These are phyloP conservation scores for Chalaropsis thielavioides DNA, from an alignment of 2,329 filamentous ascomycete genomes.

Conservation along the genomic window DNA sequence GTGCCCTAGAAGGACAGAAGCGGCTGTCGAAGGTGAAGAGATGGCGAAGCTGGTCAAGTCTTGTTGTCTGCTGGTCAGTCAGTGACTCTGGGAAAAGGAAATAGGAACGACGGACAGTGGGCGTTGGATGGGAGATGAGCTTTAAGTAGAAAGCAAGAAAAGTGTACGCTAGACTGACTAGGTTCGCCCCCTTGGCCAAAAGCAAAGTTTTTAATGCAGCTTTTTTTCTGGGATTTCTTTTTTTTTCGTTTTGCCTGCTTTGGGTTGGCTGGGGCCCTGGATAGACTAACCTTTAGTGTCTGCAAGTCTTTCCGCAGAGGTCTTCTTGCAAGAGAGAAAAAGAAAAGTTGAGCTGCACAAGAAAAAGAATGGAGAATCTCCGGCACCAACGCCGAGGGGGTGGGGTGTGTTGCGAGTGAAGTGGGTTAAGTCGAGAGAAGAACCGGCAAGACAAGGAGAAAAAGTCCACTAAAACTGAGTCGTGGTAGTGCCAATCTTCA, in stretches of 20 bases:
- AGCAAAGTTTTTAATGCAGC: slow-evolving; percentile 10
- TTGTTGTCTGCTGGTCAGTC: slow-evolving; percentile 11
- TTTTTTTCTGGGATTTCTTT: slow-evolving; percentile 4
- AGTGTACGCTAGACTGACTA: slow-evolving; percentile 6
- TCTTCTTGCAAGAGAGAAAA: background rate
- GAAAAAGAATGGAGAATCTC: slow-evolving; percentile 4
- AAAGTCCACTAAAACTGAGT: slow-evolving; percentile 6
- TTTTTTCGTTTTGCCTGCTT: background rate
- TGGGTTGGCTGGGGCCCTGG: slow-evolving; percentile 3
- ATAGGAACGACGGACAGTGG: slow-evolving; percentile 1
- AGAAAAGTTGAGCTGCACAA: slow-evolving; percentile 4
- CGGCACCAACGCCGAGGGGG: slow-evolving; percentile 1
- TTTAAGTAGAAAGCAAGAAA: slow-evolving; percentile 7
- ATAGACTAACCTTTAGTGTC: background rate
- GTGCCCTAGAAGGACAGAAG: slow-evolving; percentile 18
- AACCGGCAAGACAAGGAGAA: background rate
- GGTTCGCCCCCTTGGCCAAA: background rate
- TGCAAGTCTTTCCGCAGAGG: background rate
- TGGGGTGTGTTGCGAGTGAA: background rate
- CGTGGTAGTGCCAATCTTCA: background rate
- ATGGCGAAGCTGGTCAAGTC: slow-evolving; percentile 13
- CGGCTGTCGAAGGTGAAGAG: slow-evolving; percentile 12
- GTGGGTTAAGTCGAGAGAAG: slow-evolving; percentile 6
- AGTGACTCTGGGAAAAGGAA: slow-evolving; percentile 12
- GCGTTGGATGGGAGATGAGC: slow-evolving; percentile 7